Conservation (phyloP, 768 basidiomycete species). For the Termitomyces sp. region DNA sequence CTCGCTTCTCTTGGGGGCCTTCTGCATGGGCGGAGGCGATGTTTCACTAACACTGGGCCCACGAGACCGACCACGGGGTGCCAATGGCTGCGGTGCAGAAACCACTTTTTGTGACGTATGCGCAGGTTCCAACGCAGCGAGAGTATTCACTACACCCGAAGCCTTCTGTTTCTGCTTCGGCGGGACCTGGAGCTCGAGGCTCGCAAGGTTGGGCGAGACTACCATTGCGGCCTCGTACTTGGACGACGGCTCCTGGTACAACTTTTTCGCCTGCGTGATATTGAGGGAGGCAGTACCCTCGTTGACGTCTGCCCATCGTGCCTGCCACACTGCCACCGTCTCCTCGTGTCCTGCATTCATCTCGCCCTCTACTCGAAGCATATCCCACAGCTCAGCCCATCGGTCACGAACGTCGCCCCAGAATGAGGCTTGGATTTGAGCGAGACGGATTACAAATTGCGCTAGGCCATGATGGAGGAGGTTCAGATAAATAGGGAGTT, state of each 20-base stretch:
- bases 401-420: constrained; percentile 55
- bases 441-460: constrained; percentile 45
- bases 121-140: constrained; percentile 24
- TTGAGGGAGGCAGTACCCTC: constrained; percentile 33
- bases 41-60: constrained; percentile 20
- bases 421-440: constrained; percentile 52
- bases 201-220: constrained; percentile 5
- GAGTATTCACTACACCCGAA: constrained; percentile 13
- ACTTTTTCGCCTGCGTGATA: constrained; percentile 22
- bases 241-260: constrained; percentile 20
- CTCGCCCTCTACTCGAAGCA: constrained; percentile 67
- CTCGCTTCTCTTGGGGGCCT: constrained; percentile 12
- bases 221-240: constrained; percentile 3
- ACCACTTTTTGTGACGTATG: constrained; percentile 16
- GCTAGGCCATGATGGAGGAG: constrained; percentile 59
- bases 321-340: constrained; percentile 68
- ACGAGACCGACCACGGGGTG: constrained; percentile 19
- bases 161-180: constrained; percentile 3
- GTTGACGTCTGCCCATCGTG: constrained; percentile 65
- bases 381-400: constrained; percentile 86
- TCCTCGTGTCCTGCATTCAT: constrained; percentile 61
- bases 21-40: constrained; percentile 10
- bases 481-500: constrained; percentile 61
- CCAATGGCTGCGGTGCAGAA: constrained; percentile 24
- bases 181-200: constrained; percentile 13